Evolutionary conservation across 2,329 filamentous ascomycete species (phyloP), one percentile per base, ranked within the genome.

Genomic region (Botrytis deweyae): DNA sequence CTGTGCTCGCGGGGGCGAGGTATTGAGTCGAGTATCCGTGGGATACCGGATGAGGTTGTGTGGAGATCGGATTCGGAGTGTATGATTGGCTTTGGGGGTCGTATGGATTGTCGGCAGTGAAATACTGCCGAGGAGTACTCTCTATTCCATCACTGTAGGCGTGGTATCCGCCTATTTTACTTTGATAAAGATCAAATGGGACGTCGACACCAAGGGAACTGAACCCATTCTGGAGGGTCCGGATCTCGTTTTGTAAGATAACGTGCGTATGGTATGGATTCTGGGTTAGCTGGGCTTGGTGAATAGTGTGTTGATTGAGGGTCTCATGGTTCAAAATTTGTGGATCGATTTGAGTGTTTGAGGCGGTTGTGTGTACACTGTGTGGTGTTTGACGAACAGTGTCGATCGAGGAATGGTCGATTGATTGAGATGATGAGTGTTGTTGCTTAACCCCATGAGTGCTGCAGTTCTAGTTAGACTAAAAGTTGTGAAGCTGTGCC

Each of bases 131-230:
- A 58, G 52, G n/a, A 18, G 6, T 29, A 18, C 10, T 58, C 7
- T 29, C n/a, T 58, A 58, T 58, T 3, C 52, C n/a, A 58, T 58
- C n/a, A 29, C 29, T 58, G 7, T 18, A 18, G 52, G 52, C 52
- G n/a, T 58, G 52, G 7, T 33, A 9, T 16, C 55, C 55, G 7
- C 40, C 49, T 25, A 61, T 40, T 52, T 52, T 33, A 16, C 40
- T 33, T 69, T 44, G 71, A 42, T 73, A 73, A 18, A 73, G 18
- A 8, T 62, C 52, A 18, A 55, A 69, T 25, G 71, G 64, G 1
- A 73, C 18, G 22, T 73, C 55, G 42, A 73, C 42, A 20, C 64
- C 71, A 10, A 69, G 55, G 25, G 71, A 68, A n/a, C 40, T n/a
- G n/a, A 73, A 68, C 2, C 71, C 40, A 4, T 33, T 42, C 40